Percentiles rank a stretch among this genome's conserved stretches.
These are phyloP conservation scores for Emydomyces testavorans DNA, from an alignment of 2,329 filamentous ascomycete species.

Conservation along the genomic window DNA sequence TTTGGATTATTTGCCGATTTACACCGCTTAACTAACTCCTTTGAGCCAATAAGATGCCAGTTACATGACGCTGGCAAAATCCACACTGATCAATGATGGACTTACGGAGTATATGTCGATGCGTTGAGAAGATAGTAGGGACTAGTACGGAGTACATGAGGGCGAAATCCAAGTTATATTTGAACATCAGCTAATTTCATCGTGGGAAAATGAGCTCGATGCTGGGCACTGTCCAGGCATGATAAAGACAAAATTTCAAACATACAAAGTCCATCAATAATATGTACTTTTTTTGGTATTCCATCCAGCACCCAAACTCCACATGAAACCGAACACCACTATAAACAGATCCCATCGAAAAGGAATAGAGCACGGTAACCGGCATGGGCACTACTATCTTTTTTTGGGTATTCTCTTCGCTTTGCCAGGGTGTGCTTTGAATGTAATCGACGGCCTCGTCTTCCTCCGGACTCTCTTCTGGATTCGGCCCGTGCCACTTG, in stretches of 20 bases:
- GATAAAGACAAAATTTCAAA: too few species aligned
- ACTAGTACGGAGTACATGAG: too few species aligned
- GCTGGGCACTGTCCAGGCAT: too few species aligned
- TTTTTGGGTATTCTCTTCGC: slow-evolving; percentile 25
- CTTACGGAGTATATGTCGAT: too few species aligned
- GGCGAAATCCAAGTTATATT: too few species aligned
- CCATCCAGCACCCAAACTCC: background rate
- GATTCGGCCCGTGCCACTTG: slow-evolving; percentile 23
- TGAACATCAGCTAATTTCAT: too few species aligned
- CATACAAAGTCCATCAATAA: background rate
- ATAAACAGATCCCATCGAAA: background rate
- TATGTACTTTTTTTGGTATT: background rate
- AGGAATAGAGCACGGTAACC: background rate
- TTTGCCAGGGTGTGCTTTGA: slow-evolving; percentile 26
- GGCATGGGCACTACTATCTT: slow-evolving; percentile 19
- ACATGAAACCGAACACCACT: background rate
- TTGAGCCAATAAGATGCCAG: background rate
- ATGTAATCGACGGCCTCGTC: slow-evolving; percentile 32
- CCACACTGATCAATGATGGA: too few species aligned
- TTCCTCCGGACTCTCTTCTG: slow-evolving; percentile 31
- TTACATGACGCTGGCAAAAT: too few species aligned
- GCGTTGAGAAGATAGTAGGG: too few species aligned
- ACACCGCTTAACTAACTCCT: background rate
- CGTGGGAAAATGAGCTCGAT: too few species aligned
- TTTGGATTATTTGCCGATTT: background rate